Base-by-base conservation (phyloP, 805 yeast genomes). In the Jamesozyma gamospora region DNA sequence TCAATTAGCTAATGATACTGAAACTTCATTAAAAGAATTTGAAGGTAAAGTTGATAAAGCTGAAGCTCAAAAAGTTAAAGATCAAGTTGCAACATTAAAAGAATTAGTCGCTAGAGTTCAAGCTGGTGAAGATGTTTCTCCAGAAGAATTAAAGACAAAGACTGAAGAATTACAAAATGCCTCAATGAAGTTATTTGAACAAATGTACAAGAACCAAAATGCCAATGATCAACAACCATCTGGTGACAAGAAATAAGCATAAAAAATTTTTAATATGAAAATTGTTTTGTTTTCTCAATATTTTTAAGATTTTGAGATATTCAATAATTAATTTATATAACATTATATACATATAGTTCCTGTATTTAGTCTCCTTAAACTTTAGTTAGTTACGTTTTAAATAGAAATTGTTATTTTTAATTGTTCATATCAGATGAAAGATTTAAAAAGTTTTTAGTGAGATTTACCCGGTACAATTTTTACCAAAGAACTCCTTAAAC, bases 1-100 rank as follows among this genome's bases (percentile, higher is more conserved):
- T 48, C 77, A 81, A 52, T 70, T 81, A 37, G 75, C 86, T 50
- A 79, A 82, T 53, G 98, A 92, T 62, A 86, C 95, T 37, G 96
- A 87, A 63, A 72, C 73, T 63, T 90, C 95, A 9, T 67, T 92
- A 46, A 68, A 69, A 49, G 94, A 84, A 65, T 82, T 81, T 55
- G 70, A 66, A 44, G 86, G 79, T 51, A 72, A 68, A 56, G 62
- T 73, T 38, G 76, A 70, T 57, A 66, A 66, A 49, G 63, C 67
- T 36, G 70, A 73, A 56, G 66, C 65, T 40, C 68, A 58, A 35
- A 64, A 62, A 54, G 69, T 75, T 34, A 65, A 65, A 57, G 75
- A 70, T 55, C 69, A 68, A 55, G 69, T 77, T 53, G 58, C 70
- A 41, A 67, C 74, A 44, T 67, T 77, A 58, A 79, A 82, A 70